Percentiles rank a stretch among this genome's conserved stretches.
Evolutionary conservation across 257 asterid species (phyloP).

Genomic region (Galeopsis tetrahit): DNA sequence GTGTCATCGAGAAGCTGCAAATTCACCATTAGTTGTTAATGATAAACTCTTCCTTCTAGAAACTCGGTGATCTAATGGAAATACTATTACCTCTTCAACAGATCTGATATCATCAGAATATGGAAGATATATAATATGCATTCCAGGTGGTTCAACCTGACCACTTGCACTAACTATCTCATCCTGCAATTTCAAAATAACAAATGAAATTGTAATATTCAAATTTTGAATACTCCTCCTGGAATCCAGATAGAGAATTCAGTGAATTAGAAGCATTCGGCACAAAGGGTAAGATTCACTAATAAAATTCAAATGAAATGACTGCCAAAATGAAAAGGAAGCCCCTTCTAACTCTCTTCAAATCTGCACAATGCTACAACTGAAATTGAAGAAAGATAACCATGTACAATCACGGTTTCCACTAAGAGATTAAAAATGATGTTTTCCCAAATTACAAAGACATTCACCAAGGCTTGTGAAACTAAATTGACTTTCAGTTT

Average conservation of each 20-base stretch:
- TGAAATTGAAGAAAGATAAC: neutral
- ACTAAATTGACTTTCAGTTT: neutral
- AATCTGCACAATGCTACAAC: neutral
- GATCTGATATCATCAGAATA: constrained; percentile 92
- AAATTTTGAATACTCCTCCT: constrained; percentile 2
- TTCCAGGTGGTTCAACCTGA: constrained; percentile 98
- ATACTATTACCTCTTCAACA: constrained; percentile 75
- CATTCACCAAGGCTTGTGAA: neutral
- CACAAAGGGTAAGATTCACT: constrained; percentile 15
- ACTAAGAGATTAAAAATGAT: neutral
- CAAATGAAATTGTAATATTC: constrained; percentile 28
- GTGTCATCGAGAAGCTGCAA: constrained; percentile 68
- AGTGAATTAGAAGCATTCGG: neutral
- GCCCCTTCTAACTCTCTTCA: constrained; percentile 7
- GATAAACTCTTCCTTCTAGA: constrained; percentile 22
- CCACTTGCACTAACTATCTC: constrained; percentile 77
- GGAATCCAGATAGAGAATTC: neutral
- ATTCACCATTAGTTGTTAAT: constrained; percentile 25
- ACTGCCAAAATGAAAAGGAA: neutral
- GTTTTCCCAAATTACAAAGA: constrained; percentile 12
- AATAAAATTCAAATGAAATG: constrained; percentile 21
- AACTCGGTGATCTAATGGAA: constrained; percentile 25
- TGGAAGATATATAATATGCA: constrained; percentile 96
- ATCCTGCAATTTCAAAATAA: constrained; percentile 57
- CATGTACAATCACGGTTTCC: neutral